Evolutionary conservation across 2,329 filamentous ascomycete species (phyloP), one percentile per base, ranked within the genome.

Genomic region (Mycocentrospora acerina): DNA sequence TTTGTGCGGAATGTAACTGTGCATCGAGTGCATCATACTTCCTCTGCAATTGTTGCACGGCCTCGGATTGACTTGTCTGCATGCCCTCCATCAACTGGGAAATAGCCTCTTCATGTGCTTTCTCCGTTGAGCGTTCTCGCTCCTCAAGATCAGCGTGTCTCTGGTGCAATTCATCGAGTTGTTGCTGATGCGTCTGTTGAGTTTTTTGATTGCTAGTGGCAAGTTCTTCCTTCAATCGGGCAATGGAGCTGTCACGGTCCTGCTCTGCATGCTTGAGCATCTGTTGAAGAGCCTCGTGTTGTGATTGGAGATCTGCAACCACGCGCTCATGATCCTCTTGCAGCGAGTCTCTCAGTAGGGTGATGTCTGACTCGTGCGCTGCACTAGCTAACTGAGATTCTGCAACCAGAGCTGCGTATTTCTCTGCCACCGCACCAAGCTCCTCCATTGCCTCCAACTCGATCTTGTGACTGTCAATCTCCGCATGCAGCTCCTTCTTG

Each of bases 91-190:
- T 66, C 4, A 67, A 41, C 36, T 65, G 62, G 7, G 56, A 51
- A n/a, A 67, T 65, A 10, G 62, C 62, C 14, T 60, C 57, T 31
- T 66, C 62, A 16, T 66, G 64, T 4, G 60, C 57, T 10, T 53
- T 51, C 7, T 62, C 61, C 43, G 53, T 60, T 3, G 53, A 29
- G 2, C 44, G 34, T 35, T 63, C 63, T 36, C 64, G 57, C 30
- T 64, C 58, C 1, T 35, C 42, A 2, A 64, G 53, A 7, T 61
- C 57, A 12, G 40, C 40, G 35, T 64, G 55, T 24, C 51, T 46
- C 35, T 54, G 57, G 35, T 62, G 53, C 15, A 61, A 17, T 15
- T 50, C 42, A 2, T 61, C 60, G 3, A 67, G 46, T 24, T 51
- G 56, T 17, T 61, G 49, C 31, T 53, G 52, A 13, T 64, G 31